phyloP scores from a whole-genome alignment of 2,329 filamentous ascomycete genomes.

The Purpureocillium takamizusanense region DNA sequence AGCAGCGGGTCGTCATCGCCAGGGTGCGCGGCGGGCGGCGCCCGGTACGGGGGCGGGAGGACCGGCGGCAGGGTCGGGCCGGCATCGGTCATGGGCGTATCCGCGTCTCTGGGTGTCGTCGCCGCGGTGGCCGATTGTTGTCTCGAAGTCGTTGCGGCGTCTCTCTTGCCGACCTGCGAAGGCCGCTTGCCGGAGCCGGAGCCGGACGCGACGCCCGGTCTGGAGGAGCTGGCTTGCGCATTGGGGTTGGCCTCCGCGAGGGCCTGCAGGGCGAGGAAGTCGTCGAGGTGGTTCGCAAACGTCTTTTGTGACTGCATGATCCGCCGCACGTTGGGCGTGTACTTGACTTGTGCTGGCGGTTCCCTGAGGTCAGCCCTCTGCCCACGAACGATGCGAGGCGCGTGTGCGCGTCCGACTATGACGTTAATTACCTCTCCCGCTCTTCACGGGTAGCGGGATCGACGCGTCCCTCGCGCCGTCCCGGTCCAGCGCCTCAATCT shows the following conservation, averaged over 20 bases:
- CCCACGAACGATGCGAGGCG: not conserved
- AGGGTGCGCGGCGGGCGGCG: constrained; percentile 29
- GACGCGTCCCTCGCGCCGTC: constrained; percentile 66
- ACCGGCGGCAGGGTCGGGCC: constrained; percentile 16
- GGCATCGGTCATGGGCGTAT: constrained; percentile 17
- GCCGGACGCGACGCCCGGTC: constrained; percentile 17
- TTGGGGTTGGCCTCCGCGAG: constrained; percentile 28
- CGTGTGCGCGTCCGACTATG: not conserved
- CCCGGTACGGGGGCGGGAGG: constrained; percentile 22
- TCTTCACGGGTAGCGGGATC: constrained; percentile 58
- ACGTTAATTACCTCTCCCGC: constrained; percentile 25
- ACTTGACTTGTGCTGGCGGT: constrained; percentile 37
- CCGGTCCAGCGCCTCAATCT: constrained; percentile 72
- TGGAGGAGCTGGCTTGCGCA: constrained; percentile 10
- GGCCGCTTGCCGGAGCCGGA: constrained; percentile 18
- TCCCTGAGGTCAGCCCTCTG: not conserved
- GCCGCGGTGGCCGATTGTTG: constrained; percentile 14
- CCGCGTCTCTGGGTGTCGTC: constrained; percentile 15
- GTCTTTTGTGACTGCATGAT: constrained; percentile 76
- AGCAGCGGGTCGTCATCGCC: constrained; percentile 51
- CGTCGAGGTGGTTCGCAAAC: constrained; percentile 73
- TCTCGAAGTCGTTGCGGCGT: constrained; percentile 4
- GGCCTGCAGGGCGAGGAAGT: constrained; percentile 60
- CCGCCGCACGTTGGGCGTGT: constrained; percentile 62
- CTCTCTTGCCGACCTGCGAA: too few species aligned